Evolutionary conservation across 345 rosid species (phyloP).

Genomic region (thale cress (Arabidopsis thaliana)): TAIR10.1 NC_003070.9:7636001-7636500

Average conservation of each 20-base stretch:
- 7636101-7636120: constrained; percentile 80
- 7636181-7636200: constrained; percentile 93
- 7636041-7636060: constrained; percentile 71
- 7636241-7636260: constrained; percentile 26
- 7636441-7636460: constrained; percentile 20
- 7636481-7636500: constrained; percentile 36
- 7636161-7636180: constrained; percentile 99
- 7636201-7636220: constrained; percentile 89
- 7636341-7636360: constrained; percentile 27
- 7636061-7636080: constrained; percentile 83
- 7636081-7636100: constrained; percentile 78
- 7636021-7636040: neutral
- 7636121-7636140: constrained; percentile 88
- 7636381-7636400: constrained; percentile 15
- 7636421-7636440: neutral
- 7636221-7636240: constrained; percentile 72
- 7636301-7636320: constrained; percentile 33
- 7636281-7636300: constrained; percentile 33
- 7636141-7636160: constrained; percentile 95
- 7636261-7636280: neutral
- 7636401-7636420: constrained; percentile 23
- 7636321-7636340: constrained; percentile 1
- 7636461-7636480: constrained; percentile 12
- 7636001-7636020: constrained; percentile 18
- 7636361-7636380: constrained; percentile 18